Conservation (phyloP, 192 early-diverging fungal genomes). For the Backusella sp. region DNA sequence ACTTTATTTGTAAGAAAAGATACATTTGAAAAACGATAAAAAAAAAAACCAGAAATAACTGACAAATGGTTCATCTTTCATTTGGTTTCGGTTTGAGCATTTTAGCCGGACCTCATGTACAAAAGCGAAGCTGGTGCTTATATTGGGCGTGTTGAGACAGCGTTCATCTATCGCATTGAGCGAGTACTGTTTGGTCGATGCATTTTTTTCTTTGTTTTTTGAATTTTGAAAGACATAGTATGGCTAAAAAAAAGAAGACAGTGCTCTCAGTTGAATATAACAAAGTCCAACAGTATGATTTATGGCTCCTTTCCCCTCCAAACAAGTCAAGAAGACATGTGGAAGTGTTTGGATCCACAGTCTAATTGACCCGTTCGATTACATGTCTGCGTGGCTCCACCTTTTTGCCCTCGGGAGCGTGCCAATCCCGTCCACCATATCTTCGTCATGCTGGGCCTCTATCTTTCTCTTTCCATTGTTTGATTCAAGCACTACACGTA, state of each 20-base stretch:
- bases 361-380: background rate
- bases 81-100: no score
- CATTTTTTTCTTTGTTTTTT: background rate
- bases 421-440: background rate
- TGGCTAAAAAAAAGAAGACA: no score
- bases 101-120: no score
- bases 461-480: background rate
- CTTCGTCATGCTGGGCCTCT: background rate
- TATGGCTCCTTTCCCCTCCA: background rate
- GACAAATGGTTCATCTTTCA: no score
- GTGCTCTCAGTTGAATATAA: no score
- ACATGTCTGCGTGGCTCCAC: background rate
- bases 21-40: background rate
- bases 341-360: background rate
- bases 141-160: no score
- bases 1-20: no score
- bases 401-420: background rate
- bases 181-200: no score
- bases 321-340: background rate
- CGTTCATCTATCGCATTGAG: no score
- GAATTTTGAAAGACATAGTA: no score
- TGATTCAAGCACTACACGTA: background rate
- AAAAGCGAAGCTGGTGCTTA: no score
- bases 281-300: background rate
- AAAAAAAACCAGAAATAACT: background rate